Percentiles rank a stretch among this genome's conserved stretches.
These are phyloP conservation scores for Metschnikowia henanensis DNA, from an alignment of 805 yeast species.

Conservation along the genomic window DNA sequence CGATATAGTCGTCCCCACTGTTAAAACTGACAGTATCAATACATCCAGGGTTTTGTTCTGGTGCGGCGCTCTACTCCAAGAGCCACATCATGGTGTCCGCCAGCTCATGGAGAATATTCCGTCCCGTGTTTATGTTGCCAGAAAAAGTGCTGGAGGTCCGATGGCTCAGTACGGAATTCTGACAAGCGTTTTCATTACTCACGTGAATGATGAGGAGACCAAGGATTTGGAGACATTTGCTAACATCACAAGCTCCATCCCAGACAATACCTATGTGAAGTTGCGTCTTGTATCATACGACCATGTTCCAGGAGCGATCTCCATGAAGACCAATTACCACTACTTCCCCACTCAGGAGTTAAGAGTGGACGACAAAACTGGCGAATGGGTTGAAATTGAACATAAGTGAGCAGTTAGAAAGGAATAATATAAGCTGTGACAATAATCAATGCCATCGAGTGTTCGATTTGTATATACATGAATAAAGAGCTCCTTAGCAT, in stretches of 20 bases:
- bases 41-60: constrained; percentile 73
- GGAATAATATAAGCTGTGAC: no score
- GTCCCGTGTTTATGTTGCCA: constrained; percentile 79
- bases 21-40: constrained; percentile 52
- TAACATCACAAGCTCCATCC: constrained; percentile 62
- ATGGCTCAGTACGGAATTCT: constrained; percentile 79
- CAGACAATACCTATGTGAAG: constrained; percentile 80
- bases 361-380: constrained; percentile 45
- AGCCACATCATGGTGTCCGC: constrained; percentile 91
- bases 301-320: constrained; percentile 81
- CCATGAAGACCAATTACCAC: constrained; percentile 84
- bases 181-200: constrained; percentile 84
- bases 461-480: neutral
- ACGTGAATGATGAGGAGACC: constrained; percentile 76
- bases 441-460: neutral
- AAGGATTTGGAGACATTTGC: constrained; percentile 69
- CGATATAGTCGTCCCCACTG: constrained; percentile 63
- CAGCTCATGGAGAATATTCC: constrained; percentile 79
- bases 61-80: constrained; percentile 82
- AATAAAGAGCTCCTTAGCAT: no score
- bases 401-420: constrained; percentile 30
- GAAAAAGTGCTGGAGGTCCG: constrained; percentile 79
- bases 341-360: constrained; percentile 77
- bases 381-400: constrained; percentile 51
- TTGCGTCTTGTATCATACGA: constrained; percentile 82